These are phyloP conservation scores for Annulohypoxylon stygium DNA, from an alignment of 495 filamentous ascomycete species.

Conservation along the genomic window DNA sequence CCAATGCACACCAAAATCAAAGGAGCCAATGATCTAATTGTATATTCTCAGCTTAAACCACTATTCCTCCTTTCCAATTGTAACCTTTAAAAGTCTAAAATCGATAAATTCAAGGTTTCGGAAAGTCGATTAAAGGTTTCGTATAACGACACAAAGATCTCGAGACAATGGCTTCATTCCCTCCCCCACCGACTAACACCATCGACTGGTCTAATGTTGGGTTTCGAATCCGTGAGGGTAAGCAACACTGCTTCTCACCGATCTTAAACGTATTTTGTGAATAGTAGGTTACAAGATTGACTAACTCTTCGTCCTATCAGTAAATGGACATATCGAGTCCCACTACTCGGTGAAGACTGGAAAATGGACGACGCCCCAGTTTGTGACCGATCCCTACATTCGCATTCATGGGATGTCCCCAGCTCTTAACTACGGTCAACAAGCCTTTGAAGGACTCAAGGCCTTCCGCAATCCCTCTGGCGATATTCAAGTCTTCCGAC, in stretches of 20 bases:
- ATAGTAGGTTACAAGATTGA: neutral
- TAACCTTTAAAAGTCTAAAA: neutral
- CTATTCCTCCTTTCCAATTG: neutral
- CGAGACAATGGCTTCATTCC: slow-evolving; percentile 68
- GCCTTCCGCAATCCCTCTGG: slow-evolving; percentile 81
- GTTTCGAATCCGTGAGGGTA: slow-evolving; percentile 91
- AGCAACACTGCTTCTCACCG: slow-evolving; percentile 30
- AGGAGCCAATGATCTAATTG: slow-evolving; percentile 40
- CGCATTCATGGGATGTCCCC: slow-evolving; percentile 91
- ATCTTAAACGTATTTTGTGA: neutral
- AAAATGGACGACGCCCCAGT: slow-evolving; percentile 78
- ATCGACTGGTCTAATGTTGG: slow-evolving; percentile 95
- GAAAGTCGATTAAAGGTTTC: slow-evolving; percentile 18
- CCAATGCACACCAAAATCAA: slow-evolving; percentile 23
- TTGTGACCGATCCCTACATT: slow-evolving; percentile 82
- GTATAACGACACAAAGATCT: neutral
- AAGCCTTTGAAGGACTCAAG: slow-evolving; percentile 94
- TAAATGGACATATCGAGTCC: slow-evolving; percentile 83
- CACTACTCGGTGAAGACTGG: slow-evolving; percentile 77
- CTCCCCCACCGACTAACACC: slow-evolving; percentile 82
- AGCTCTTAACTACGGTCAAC: slow-evolving; percentile 91
- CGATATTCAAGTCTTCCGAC: slow-evolving; percentile 83
- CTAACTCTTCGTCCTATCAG: slow-evolving; percentile 54
- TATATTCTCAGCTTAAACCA: slow-evolving; percentile 30
- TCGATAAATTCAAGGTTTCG: neutral